Evolutionary conservation across 106 monocot species (phyloP).

Genomic region (Dioscorea alata): DNA sequence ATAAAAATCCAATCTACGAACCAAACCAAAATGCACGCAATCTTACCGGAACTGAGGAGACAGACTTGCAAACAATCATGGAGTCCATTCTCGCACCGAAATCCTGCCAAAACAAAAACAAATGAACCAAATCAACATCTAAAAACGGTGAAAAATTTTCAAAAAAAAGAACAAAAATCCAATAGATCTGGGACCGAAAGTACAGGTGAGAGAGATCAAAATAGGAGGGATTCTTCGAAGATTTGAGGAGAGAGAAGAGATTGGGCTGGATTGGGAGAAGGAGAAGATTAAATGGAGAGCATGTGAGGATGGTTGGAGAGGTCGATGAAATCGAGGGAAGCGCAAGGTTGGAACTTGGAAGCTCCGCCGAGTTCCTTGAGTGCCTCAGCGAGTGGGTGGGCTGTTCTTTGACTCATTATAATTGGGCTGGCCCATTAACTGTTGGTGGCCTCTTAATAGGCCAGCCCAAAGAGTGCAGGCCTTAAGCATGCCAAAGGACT

Average conservation of each 20-base stretch:
- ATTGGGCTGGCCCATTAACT: too few species aligned
- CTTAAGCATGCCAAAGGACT: too few species aligned
- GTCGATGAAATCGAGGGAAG: slow-evolving; percentile 26
- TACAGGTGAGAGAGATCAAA: not conserved
- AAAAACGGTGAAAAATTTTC: not conserved
- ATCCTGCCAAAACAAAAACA: not conserved
- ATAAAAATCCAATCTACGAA: too few species aligned
- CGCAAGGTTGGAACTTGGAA: not conserved
- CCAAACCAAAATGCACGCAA: too few species aligned
- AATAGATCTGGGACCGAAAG: not conserved
- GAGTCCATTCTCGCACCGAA: slow-evolving; percentile 21
- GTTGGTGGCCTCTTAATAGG: too few species aligned
- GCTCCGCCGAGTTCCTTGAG: not conserved
- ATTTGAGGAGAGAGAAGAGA: not conserved
- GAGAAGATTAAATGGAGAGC: not conserved
- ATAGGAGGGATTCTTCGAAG: not conserved
- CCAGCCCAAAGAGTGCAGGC: too few species aligned
- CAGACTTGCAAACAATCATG: slow-evolving; percentile 20
- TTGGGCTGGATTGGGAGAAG: not conserved
- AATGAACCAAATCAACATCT: not conserved
- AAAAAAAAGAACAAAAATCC: not conserved
- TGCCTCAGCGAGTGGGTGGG: too few species aligned
- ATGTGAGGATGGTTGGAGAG: not conserved
- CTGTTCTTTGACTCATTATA: too few species aligned
- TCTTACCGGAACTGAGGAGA: slow-evolving; percentile 11